Conservation (phyloP, 2,329 filamentous ascomycete species). For the Plenodomus lindquistii region DNA sequence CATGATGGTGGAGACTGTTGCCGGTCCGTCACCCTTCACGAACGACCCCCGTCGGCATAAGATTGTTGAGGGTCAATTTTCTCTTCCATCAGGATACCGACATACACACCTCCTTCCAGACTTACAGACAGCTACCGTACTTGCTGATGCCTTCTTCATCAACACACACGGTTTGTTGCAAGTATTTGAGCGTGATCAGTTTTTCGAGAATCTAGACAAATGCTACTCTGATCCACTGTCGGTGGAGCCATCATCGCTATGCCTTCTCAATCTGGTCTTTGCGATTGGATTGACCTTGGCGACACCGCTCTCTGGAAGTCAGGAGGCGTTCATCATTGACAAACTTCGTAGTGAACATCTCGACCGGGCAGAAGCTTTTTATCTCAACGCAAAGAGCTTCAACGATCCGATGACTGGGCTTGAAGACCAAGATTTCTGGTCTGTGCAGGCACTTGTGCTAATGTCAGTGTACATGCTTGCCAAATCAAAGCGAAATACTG, state of each 20-base stretch:
- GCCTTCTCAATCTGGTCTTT: conserved; percentile 64
- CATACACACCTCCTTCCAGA: conserved; percentile 61
- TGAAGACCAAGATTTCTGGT: conserved; percentile 67
- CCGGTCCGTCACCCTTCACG: conserved; percentile 62
- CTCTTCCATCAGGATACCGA: conserved; percentile 51
- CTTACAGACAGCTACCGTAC: conserved; percentile 56
- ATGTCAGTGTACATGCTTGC: conserved; percentile 68
- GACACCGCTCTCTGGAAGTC: conserved; percentile 54
- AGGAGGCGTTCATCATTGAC: conserved; percentile 56
- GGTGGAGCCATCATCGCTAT: conserved; percentile 58
- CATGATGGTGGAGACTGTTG: conserved; percentile 61
- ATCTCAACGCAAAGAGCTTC: conserved; percentile 61
- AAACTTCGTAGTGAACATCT: conserved; percentile 54
- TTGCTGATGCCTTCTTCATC: conserved; percentile 64
- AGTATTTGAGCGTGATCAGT: conserved; percentile 58
- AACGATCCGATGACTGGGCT: conserved; percentile 55
- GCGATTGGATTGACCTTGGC: conserved; percentile 66
- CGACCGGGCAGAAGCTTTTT: conserved; percentile 66
- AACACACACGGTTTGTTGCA: conserved; percentile 67
- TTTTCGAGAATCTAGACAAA: conserved; percentile 55
- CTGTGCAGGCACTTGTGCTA: conserved; percentile 64
- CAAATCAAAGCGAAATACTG: conserved; percentile 64
- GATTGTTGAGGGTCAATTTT: conserved; percentile 59
- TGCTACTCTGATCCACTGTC: conserved; percentile 61
- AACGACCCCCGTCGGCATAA: conserved; percentile 60